Conservation (phyloP, 2,329 filamentous ascomycete species). For the Pestalotiopsis sp. region DNA sequence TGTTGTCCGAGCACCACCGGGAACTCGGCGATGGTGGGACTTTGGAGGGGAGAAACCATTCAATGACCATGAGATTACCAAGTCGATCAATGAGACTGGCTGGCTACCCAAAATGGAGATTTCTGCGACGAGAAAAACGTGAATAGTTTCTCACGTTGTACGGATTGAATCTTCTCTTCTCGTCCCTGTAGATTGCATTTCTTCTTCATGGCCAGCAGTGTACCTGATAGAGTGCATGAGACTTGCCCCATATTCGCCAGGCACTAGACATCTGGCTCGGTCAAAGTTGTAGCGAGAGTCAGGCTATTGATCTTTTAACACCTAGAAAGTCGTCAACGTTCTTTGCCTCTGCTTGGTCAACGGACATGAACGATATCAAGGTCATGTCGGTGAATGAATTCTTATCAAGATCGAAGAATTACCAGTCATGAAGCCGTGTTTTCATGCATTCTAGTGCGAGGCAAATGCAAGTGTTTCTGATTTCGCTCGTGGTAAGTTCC, state of each 20-base stretch:
- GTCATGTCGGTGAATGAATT: background rate
- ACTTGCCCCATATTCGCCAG: background rate
- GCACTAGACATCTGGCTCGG: background rate
- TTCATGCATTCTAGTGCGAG: background rate
- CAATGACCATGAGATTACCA: background rate
- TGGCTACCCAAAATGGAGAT: background rate
- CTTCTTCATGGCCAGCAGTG: background rate
- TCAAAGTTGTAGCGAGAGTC: background rate
- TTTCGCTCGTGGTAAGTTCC: background rate
- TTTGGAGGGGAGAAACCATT: background rate
- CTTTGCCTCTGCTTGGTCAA: background rate
- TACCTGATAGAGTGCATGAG: background rate
- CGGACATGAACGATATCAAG: background rate
- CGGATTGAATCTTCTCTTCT: background rate
- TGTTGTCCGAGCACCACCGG: slow-evolving; percentile 20
- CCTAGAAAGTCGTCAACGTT: background rate
- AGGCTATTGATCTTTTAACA: background rate
- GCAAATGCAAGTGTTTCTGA: background rate
- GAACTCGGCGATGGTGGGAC: slow-evolving; percentile 16
- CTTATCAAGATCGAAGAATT: background rate
- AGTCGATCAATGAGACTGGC: background rate
- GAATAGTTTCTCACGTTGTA: background rate
- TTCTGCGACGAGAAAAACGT: background rate
- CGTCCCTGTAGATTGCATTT: too few species aligned
- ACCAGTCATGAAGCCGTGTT: background rate